These are phyloP conservation scores for Zasmidium citrigriseum DNA, from an alignment of 2,329 filamentous ascomycete genomes.

Conservation along the genomic window DNA sequence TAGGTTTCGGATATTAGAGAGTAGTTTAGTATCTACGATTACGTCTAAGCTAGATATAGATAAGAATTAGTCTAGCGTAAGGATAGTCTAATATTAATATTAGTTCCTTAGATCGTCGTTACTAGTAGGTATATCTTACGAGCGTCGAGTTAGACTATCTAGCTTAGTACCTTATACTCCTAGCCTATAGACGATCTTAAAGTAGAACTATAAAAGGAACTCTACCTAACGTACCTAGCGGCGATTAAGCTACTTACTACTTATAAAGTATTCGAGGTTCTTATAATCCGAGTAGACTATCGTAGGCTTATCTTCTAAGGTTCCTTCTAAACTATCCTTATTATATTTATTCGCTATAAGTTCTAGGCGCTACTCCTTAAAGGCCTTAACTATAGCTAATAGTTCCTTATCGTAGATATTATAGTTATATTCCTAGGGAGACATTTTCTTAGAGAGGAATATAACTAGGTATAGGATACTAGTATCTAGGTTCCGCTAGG, in stretches of 20 bases:
- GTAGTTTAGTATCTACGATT: neutral
- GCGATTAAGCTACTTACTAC: neutral
- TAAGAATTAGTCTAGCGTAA: neutral
- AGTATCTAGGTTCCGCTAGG: neutral
- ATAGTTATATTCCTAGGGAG: conserved; percentile 18
- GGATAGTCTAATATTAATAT: neutral
- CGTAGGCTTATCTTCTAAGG: neutral
- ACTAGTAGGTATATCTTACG: neutral
- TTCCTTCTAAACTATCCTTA: neutral
- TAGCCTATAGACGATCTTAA: neutral
- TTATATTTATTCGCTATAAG: conserved; percentile 8
- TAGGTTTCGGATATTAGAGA: neutral
- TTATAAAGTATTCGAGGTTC: neutral
- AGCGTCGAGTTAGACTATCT: neutral
- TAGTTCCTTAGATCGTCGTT: neutral
- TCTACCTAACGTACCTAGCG: neutral
- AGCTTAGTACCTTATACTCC: neutral
- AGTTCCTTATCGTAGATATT: neutral
- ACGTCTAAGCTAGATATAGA: neutral
- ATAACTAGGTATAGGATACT: neutral
- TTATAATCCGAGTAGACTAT: neutral
- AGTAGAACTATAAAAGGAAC: neutral
- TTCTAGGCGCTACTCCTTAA: conserved; percentile 30
- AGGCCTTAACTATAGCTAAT: conserved; percentile 30
- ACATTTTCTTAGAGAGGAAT: conserved; percentile 16